Evolutionary conservation across 1,139 yeast species (phyloP), one percentile per base, ranked within the genome.

Genomic region (Saccharomycopsis hybrid): DNA sequence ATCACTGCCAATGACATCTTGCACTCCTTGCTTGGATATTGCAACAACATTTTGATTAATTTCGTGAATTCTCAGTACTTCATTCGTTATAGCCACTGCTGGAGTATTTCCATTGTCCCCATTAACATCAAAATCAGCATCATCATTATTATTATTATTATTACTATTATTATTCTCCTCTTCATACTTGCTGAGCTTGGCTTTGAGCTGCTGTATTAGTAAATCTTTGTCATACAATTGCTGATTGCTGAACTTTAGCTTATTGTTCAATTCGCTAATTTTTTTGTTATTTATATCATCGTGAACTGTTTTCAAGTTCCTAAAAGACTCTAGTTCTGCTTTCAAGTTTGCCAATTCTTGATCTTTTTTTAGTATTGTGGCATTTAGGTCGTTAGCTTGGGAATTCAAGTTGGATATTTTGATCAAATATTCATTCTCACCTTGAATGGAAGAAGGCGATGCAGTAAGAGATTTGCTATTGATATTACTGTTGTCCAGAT

Each of bases 241-340:
- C 28, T 53, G 50, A 30, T 53, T 49, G 27, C 51, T 47, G 41
- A 50, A 45, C 35, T 53, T 51, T 13, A 56, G 49, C 42, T 49
- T 54, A 8, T 48, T 41, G n/a, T 37, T 32, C 37, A 43, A 41
- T 18, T 46, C 53, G 2, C 13, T 27, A 3, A 50, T 33, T 50
- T 47, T 55, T 35, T 37, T 53, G 53, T 45, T 39, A 55, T 18
- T 55, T 49, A 46, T 53, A 51, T 36, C 58, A 52, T 48, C 53
- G 9, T 43, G 27, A 5, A 49, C 5, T 28, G 25, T 44, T 37
- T 44, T 43, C 31, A 42, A 32, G 3, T 46, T 32, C 38, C 43
- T 44, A 39, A 55, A 44, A 4, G 44, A 29, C 2, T 38, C 47
- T 35, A 52, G 41, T 32, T 55, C 55, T 13, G 45, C 46, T 9